Percentiles rank a stretch among this genome's conserved stretches.
These are phyloP conservation scores for Plasmodium blacklocki DNA, from an alignment of 169 alveolate species.

Conservation along the genomic window DNA sequence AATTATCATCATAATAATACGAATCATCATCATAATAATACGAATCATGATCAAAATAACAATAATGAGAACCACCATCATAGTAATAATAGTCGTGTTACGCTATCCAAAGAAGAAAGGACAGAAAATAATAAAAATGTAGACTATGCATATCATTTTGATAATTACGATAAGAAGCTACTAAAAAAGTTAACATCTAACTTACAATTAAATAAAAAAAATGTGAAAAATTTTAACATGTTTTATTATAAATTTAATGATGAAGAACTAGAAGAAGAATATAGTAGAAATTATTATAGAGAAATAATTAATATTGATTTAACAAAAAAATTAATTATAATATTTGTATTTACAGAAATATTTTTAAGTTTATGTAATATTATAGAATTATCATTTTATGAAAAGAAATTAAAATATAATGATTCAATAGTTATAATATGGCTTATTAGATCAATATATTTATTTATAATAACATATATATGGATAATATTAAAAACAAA, in stretches of 20 bases:
- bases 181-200: conserved; percentile 64
- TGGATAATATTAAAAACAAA: conserved; percentile 88
- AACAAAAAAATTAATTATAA: conserved; percentile 90
- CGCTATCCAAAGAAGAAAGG: too few relatives aligned
- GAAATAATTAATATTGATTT: conserved; percentile 87
- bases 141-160: conserved; percentile 54
- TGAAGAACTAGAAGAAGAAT: conserved; percentile 90
- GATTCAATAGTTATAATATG: conserved; percentile 83
- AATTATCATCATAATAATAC: not conserved
- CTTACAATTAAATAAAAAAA: conserved; percentile 29
- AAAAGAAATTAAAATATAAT: conserved; percentile 63
- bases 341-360: conserved; percentile 87
- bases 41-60: not conserved
- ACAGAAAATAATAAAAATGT: conserved; percentile 12
- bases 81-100: not conserved
- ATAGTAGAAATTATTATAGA: conserved; percentile 86
- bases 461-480: conserved; percentile 83
- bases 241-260: conserved; percentile 85
- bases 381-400: conserved; percentile 72
- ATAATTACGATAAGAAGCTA: conserved; percentile 54
- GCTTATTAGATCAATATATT: conserved; percentile 90
- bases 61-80: conserved; percentile 8
- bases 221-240: conserved; percentile 22
- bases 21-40: conserved; percentile 3
- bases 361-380: conserved; percentile 86